Conservation (phyloP, 192 early-diverging fungal species). For the Diversispora eburnea region DNA sequence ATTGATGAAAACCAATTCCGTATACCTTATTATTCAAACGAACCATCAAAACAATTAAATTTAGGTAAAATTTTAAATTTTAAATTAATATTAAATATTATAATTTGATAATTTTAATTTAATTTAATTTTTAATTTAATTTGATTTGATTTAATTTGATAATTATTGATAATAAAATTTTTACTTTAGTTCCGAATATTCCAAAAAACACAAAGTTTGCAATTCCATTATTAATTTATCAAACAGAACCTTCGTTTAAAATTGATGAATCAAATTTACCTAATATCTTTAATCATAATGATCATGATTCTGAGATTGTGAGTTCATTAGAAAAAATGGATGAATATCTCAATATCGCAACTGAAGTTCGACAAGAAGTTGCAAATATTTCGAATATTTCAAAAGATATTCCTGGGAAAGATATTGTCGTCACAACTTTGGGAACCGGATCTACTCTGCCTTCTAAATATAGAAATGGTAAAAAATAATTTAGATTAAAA, state of each 20-base stretch:
- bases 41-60: slow-evolving; percentile 36
- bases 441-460: slow-evolving; percentile 92
- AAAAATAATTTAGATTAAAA: background rate
- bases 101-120: too few species aligned
- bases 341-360: slow-evolving; percentile 41
- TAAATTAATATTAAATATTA: background rate
- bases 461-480: slow-evolving; percentile 87
- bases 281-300: slow-evolving; percentile 29
- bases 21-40: slow-evolving; percentile 60
- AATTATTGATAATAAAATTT: background rate
- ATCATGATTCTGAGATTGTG: slow-evolving; percentile 1
- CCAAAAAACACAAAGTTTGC: slow-evolving; percentile 27
- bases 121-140: slow-evolving; percentile 6
- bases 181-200: background rate
- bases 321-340: slow-evolving; percentile 24
- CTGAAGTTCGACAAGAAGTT: slow-evolving; percentile 34
- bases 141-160: background rate
- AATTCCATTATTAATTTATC: slow-evolving; percentile 48
- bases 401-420: slow-evolving; percentile 37
- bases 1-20: slow-evolving; percentile 65
- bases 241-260: slow-evolving; percentile 62
- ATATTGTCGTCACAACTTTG: slow-evolving; percentile 65
- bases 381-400: background rate
- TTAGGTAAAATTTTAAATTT: slow-evolving; percentile 12
- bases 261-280: slow-evolving; percentile 42